Base-by-base conservation (phyloP, 176 grass and related monocot genomes). In the Chloris gayana region DNA sequence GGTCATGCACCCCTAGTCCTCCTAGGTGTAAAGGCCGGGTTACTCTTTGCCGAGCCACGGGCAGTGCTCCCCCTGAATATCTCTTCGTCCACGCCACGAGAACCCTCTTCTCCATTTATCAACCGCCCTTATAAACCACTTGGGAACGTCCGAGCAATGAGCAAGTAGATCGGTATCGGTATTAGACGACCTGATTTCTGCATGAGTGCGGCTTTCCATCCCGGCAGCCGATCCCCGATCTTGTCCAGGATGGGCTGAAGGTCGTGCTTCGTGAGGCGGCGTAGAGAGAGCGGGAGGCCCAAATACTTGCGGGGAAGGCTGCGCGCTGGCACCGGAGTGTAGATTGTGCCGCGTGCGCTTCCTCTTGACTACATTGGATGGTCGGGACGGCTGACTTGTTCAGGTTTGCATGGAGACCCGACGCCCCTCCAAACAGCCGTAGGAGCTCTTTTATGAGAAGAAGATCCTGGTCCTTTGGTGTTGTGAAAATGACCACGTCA, bases 321-420 rank as follows among this genome's bases (percentile, higher is more conserved):
- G 56, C 8, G 0, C 2, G 3, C 0, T n/a, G 9, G 7, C 22
- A 59, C 0, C 8, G 0, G 26, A 3, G 0, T n/a, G 1, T 0
- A 2, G 0, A n/a, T 0, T 9, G 6, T 0, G 3, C n/a, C n/a
- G 0, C 7, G 0, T 59, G 1, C 22, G 26, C 2, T 2, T 25
- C 1, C 1, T 1, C 2, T 0, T 25, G 7, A 0, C 11, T 9
- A 26, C 56, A 59, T 0, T n/a, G n/a, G 5, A 59, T 59, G 1
- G 56, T 22, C 1, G 26, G 11, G 0, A 26, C 22, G 8, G 21
- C 9, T 0, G 22, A 25, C n/a, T 59, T 59, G n/a, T 8, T 7
- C 6, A 59, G 22, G 7, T 59, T 59, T 2, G 56, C 26, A 0
- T 12, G 8, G 6, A 59, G 56, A 1, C 56, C 56, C 0, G 56